Percentiles rank a stretch among this genome's conserved stretches.
phyloP scores from a whole-genome alignment of 2,329 filamentous ascomycete genomes.

The Venturiaceae sp. region DNA sequence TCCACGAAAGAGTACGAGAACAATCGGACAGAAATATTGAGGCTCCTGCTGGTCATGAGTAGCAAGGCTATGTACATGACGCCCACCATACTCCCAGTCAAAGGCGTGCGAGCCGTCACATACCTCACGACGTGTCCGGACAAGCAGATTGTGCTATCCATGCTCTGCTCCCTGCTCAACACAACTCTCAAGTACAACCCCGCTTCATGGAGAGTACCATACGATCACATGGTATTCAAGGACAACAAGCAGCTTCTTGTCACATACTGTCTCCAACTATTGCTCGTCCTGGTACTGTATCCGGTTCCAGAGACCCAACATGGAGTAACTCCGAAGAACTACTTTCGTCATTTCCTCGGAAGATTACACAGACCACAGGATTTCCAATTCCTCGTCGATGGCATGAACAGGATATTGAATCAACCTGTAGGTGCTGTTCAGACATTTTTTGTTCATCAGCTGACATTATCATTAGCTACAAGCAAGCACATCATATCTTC shows the following conservation, averaged over 20 bases:
- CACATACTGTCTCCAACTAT: slow-evolving; percentile 81
- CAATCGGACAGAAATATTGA: slow-evolving; percentile 82
- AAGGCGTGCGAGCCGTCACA: slow-evolving; percentile 74
- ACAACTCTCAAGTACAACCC: slow-evolving; percentile 96
- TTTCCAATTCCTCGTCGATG: slow-evolving; percentile 94
- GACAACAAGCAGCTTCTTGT: slow-evolving; percentile 85
- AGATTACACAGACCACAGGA: slow-evolving; percentile 87
- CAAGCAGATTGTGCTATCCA: slow-evolving; percentile 82
- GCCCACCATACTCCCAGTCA: slow-evolving; percentile 65
- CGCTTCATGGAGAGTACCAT: slow-evolving; percentile 85
- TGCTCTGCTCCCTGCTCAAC: slow-evolving; percentile 87
- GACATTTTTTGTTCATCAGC: slow-evolving; percentile 15
- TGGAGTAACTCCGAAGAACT: slow-evolving; percentile 67
- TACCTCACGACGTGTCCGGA: slow-evolving; percentile 82
- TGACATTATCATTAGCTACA: slow-evolving; percentile 47
- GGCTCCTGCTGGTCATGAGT: slow-evolving; percentile 73
- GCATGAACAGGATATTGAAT: slow-evolving; percentile 85
- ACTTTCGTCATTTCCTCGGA: slow-evolving; percentile 85
- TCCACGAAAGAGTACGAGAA: slow-evolving; percentile 89
- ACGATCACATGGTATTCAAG: slow-evolving; percentile 85
- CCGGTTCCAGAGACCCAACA: slow-evolving; percentile 70
- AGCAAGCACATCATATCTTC: slow-evolving; percentile 78
- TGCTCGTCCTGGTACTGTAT: slow-evolving; percentile 79
- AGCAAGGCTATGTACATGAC: slow-evolving; percentile 93
- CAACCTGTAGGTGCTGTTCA: slow-evolving; percentile 50